phyloP scores from a whole-genome alignment of 176 grass and related monocot species.

The Zea mays region Zm-B73-REFERENCE-NAM-5.0 NC_050104.1:145189001-145189500 shows the following conservation, averaged over 20 bases:
- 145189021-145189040: not conserved
- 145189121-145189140: constrained; percentile 11
- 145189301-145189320: too few species aligned
- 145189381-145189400: not conserved
- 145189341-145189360: constrained; percentile 23
- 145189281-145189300: not conserved
- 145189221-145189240: constrained; percentile 29
- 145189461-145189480: too few species aligned
- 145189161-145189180: not conserved
- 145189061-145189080: not conserved
- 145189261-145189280: constrained; percentile 26
- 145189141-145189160: not conserved
- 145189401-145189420: not conserved
- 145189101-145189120: constrained; percentile 2
- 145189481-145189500: too few species aligned
- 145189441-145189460: too few species aligned
- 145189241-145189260: not conserved
- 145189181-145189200: constrained; percentile 32
- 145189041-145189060: constrained; percentile 18
- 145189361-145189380: not conserved
- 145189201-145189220: constrained; percentile 36
- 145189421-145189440: not conserved
- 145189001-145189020: not conserved
- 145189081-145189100: constrained; percentile 1
- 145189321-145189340: constrained; percentile 16